Evolutionary conservation across 116 monocot genomes (phyloP), one percentile per base, ranked within the genome.

Genomic region (Dioscorea cayenensis): DNA sequence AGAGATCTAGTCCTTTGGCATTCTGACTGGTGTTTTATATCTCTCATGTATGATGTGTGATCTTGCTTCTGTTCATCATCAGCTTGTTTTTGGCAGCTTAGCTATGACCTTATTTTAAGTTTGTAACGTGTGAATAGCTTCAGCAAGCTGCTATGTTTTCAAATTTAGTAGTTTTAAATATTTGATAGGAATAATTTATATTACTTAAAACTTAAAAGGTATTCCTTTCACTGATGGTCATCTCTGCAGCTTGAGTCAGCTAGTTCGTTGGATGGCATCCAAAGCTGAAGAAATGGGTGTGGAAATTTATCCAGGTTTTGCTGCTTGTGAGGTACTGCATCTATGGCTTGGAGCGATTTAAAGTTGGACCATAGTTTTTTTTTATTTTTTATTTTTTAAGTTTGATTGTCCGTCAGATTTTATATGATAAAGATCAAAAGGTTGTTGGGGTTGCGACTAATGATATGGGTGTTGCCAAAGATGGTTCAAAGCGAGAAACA

Each of bases 301-400:
- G 72, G 99, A 99, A 87, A 87, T 99, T 70, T 99, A 94, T 87
- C 91, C 99, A 60, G 99, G 99, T 75, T 99, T 99, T 87, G 77
- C 99, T 78, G 99, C 99, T 73, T 85, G 89, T 77, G 94, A 99
- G 99, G 96, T 96, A 85, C 21, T 58, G 58, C 4, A 29, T 28
- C 66, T 37, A 14, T 75, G 25, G n/a, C 50, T 63, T 60, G 19
- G 1, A 8, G 51, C 22, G 29, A 48, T 60, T 9, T 35, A 6
- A 14, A 71, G 67, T 18, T 32, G 18, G 23, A 36, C 58, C 49
- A 61, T 49, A 38, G 74, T 63, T 43, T 63, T 69, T 63, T 43
- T 66, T 65, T 61, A 13, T 66, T 71, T n/a, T n/a, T n/a, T n/a
- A n/a, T n/a, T n/a, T n/a, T 69, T 48, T 69, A 67, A 67, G 70